Evolutionary conservation across 2,329 filamentous ascomycete species (phyloP).

Genomic region (Graphilbum sp.): DNA sequence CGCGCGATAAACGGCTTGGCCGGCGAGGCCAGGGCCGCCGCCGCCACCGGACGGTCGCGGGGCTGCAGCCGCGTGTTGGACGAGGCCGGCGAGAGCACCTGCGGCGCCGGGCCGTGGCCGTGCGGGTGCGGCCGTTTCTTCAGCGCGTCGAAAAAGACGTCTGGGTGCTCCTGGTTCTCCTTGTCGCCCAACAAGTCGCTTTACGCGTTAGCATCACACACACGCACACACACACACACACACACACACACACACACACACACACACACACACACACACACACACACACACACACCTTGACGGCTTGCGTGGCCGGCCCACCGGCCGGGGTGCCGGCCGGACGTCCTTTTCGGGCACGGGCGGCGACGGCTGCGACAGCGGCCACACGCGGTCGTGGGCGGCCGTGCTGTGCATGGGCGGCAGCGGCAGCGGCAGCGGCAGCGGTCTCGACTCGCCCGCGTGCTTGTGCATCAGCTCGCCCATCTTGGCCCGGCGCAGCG

Average conservation of each 20-base stretch:
- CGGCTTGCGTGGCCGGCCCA: slow-evolving; percentile 25
- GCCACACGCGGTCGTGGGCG: not conserved
- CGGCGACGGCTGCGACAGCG: slow-evolving; percentile 18
- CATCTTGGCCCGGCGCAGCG: slow-evolving; percentile 66
- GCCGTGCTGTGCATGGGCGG: slow-evolving; percentile 23
- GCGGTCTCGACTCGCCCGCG: slow-evolving; percentile 14
- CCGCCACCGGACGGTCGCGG: slow-evolving; percentile 20
- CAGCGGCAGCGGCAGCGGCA: slow-evolving; percentile 12
- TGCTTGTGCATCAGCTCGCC: slow-evolving; percentile 51
- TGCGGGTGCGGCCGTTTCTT: slow-evolving; percentile 48
- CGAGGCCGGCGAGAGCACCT: slow-evolving; percentile 68
- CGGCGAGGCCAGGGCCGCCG: slow-evolving; percentile 26
- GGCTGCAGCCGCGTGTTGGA: slow-evolving; percentile 58
- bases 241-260: too few relatives aligned
- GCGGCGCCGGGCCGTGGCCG: slow-evolving; percentile 22
- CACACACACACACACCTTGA: slow-evolving; percentile 35
- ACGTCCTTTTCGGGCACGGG: slow-evolving; percentile 34
- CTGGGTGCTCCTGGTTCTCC: slow-evolving; percentile 64
- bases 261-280: too few relatives aligned
- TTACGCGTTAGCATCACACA: not conserved
- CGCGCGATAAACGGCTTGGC: slow-evolving; percentile 40
- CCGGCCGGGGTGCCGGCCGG: not conserved
- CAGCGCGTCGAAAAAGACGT: slow-evolving; percentile 40
- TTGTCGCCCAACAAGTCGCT: slow-evolving; percentile 54
- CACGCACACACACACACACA: not conserved